Evolutionary conservation across 2,329 filamentous ascomycete genomes (phyloP), one percentile per base, ranked within the genome.

Genomic region (Phialemonium atrogriseum): DNA sequence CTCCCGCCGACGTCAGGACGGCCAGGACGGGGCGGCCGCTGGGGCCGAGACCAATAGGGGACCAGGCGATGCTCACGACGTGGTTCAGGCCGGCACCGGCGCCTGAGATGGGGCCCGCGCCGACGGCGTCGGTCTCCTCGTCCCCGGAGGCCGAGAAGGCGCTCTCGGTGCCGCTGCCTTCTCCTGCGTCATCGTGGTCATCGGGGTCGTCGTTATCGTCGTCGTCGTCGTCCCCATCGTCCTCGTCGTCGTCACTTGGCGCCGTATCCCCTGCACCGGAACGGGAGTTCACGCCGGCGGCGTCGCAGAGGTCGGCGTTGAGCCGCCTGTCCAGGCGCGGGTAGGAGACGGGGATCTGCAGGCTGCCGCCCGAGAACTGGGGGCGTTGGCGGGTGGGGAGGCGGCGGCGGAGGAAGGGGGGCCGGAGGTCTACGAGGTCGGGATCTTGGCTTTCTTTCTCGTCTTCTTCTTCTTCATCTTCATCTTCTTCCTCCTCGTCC

Each of bases 21-120:
- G 56, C 61, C 20, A 77, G 52, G 5, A 74, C 60, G 1, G 71
- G 62, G 2, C 73, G 59, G 7, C 60, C 48, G 43, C 74, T 73
- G 24, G 62, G 60, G 2, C 73, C 72, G n/a, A 77, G 49, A 2
- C 68, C 69, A n/a, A 52, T 53, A 0, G 72, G 71, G n/a, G 71
- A 76, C 73, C 73, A 77, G 28, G 61, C 66, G 13, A 76, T 40
- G 7, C 58, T 51, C 10, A 74, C 60, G 11, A 70, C 61, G 41
- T 77, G 71, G 39, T 70, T 73, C 43, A 77, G 56, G 4, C 66
- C 64, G 27, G 58, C 58, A 4, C 69, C 70, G 3, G 60, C 58
- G 11, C 61, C 61, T 0, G 66, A 66, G 22, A 73, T 59, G 2
- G 58, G 41, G 3, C 64, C 70, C 4, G 64, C 66, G 9, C 68